These are phyloP conservation scores for Glycine soja DNA, from an alignment of 306 rosid genomes.

Conservation along the genomic window DNA sequence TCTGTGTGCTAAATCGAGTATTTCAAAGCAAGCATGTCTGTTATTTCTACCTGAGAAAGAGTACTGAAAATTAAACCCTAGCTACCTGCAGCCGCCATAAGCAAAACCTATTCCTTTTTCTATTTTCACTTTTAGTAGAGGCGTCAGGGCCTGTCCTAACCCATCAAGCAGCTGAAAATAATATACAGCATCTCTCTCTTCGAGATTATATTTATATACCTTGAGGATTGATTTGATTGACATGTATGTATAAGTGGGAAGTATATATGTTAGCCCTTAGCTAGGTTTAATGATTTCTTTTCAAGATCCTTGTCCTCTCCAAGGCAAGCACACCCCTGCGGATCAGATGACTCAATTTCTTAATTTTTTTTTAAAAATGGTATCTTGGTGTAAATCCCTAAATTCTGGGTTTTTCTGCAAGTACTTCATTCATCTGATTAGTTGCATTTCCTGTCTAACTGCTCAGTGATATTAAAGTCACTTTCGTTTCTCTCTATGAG, in stretches of 20 bases:
- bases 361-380: not conserved
- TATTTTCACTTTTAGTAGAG: slow-evolving; percentile 46
- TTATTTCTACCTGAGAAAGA: slow-evolving; percentile 41
- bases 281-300: slow-evolving; percentile 60
- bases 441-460: slow-evolving; percentile 51
- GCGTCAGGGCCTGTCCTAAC: slow-evolving; percentile 48
- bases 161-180: slow-evolving; percentile 39
- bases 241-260: no score
- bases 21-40: slow-evolving; percentile 51
- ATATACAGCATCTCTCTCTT: not conserved
- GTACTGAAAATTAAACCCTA: slow-evolving; percentile 68
- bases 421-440: slow-evolving; percentile 50
- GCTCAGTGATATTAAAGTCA: slow-evolving; percentile 58
- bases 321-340: slow-evolving; percentile 32
- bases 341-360: not conserved
- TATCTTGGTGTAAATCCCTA: slow-evolving; percentile 49
- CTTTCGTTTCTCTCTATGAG: slow-evolving; percentile 46
- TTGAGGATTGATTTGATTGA: no score
- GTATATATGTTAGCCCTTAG: not conserved
- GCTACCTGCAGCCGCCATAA: slow-evolving; percentile 77
- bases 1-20: slow-evolving; percentile 41
- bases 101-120: slow-evolving; percentile 41
- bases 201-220: no score
- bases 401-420: slow-evolving; percentile 61
- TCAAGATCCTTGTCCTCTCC: slow-evolving; percentile 56